Base-by-base conservation (phyloP, 1,139 yeast genomes). In the Sugiyamaella neomexicana region DNA sequence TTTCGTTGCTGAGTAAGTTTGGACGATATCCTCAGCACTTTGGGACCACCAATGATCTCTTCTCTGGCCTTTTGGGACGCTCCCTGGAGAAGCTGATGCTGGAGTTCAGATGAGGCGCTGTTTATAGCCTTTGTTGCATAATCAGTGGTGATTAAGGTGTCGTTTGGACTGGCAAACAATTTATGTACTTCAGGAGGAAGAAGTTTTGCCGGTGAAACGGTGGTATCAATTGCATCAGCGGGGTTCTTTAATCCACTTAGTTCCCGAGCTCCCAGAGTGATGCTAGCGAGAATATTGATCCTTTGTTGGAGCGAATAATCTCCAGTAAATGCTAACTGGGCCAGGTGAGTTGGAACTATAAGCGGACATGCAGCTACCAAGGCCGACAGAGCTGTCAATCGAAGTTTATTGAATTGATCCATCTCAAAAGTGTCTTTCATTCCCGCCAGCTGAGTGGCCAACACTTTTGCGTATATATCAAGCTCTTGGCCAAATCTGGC, bases 231-330 rank as follows among this genome's bases (percentile, higher is more conserved):
- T 12, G 31, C 32, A 5, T 40, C 40, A 10, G 46, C 34, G 5
- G 51, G 85, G 0, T 72, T 68, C 41, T 72, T 68, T 42, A 71
- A 68, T 0, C 86, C 86, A 44, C 80, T 70, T 13, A 83, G 70
- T 58, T 81, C 83, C 53, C 86, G 67, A 2, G 64, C 67, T 2
- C 84, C 79, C 39, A 84, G 68, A 0, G 86, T 80, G 13, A 84
- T 65, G 0, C 83, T 72, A 1, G 86, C 76, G 31, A 86, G 67
- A 17, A 85, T 73, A 53, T 75, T 68, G 65, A 85, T 72, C 46
- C 91, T 68, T 58, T 81, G 85, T 59, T 82, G 85, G 16, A 86
- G 70, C 0, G 89, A 83, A 61, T 81, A 82, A 65, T 86, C 95
- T 0, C 89, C 90, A 0, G 75, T 69, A 2, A 77, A 69, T 29